Conservation (phyloP, 169 alveolate species). For the Eimeria acervulina region DNA sequence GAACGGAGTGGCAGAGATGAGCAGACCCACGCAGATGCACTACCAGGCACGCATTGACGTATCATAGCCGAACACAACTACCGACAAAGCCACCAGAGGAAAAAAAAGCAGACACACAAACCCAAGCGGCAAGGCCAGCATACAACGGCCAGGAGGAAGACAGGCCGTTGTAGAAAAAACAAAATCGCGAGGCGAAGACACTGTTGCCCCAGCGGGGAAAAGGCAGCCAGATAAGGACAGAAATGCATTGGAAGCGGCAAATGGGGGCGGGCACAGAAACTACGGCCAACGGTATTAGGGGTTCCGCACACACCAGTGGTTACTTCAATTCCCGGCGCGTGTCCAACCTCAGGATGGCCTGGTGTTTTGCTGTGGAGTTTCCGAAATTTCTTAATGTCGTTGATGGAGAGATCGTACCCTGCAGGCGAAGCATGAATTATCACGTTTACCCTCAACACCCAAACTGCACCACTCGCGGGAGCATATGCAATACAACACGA, state of each 20-base stretch:
- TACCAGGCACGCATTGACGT: background rate
- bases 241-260: background rate
- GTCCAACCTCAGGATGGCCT: conserved; percentile 90
- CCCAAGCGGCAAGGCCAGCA: background rate
- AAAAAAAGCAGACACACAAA: background rate
- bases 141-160: background rate
- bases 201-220: background rate
- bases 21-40: background rate
- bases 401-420: conserved; percentile 86
- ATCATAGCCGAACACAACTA: background rate
- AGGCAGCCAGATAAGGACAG: background rate
- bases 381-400: conserved; percentile 88
- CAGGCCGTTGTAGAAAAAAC: background rate
- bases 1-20: background rate
- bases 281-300: background rate
- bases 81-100: background rate
- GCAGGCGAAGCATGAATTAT: background rate
- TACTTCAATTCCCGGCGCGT: conserved; percentile 81
- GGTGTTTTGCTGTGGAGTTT: conserved; percentile 89
- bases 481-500: background rate
- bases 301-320: conserved; percentile 67
- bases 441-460: background rate
- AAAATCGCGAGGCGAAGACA: background rate
- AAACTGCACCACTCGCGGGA: background rate
- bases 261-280: background rate